Conservation (phyloP, 202 grass and related monocot species). For the Cymbopogon flexuosus region DNA sequence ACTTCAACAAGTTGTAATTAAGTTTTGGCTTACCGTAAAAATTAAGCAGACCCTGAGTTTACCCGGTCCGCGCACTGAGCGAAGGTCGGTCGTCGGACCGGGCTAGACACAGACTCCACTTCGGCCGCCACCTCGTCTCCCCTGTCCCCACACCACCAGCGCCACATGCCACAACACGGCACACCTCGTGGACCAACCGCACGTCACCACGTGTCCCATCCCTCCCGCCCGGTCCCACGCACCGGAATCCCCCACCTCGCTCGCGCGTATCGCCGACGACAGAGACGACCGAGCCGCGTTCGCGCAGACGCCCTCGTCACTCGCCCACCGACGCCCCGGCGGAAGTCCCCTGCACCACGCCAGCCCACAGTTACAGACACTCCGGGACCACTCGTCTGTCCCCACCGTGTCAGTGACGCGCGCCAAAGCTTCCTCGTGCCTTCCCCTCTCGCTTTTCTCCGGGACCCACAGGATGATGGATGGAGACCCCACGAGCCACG, state of each 20-base stretch:
- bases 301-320: neutral
- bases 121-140: no score
- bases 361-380: neutral
- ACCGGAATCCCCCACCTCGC: neutral
- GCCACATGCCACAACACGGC: neutral
- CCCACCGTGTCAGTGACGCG: neutral
- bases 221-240: accelerated
- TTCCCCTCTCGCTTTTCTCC: neutral
- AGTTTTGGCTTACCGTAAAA: no score
- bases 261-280: neutral
- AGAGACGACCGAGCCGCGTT: neutral
- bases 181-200: accelerated
- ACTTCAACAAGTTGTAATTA: no score
- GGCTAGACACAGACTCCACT: no score
- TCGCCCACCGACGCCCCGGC: conserved; percentile 28
- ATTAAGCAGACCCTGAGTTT: no score
- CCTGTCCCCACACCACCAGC: no score
- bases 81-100: no score
- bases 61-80: no score
- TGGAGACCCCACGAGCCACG: neutral
- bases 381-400: accelerated
- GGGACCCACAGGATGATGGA: neutral
- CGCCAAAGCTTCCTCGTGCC: neutral
- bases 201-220: neutral
- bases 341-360: neutral